Evolutionary conservation across 176 grass and related monocot genomes (phyloP).

Genomic region (Oryza longistaminata): DNA sequence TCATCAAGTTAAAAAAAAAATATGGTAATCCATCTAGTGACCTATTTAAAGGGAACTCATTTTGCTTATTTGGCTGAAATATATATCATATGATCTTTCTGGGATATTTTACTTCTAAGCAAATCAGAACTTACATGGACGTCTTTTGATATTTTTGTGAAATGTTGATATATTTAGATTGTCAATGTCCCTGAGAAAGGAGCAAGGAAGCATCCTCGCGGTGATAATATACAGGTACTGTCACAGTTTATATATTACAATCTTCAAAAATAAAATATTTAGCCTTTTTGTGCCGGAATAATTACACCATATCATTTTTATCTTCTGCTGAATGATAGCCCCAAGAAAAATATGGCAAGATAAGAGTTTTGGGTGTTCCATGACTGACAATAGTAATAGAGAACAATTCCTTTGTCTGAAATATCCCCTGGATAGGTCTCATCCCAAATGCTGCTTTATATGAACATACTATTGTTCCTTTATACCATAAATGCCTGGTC

Average conservation of each 20-base stretch:
- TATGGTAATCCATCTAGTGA: not conserved
- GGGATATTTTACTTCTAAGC: not conserved
- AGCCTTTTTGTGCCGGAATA: conserved; percentile 18
- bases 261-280: conserved; percentile 12
- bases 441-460: not conserved
- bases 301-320: not conserved
- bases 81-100: not conserved
- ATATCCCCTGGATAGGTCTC: not conserved
- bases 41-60: conserved; percentile 3
- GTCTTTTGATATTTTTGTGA: conserved; percentile 32
- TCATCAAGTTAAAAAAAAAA: not conserved
- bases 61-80: conserved; percentile 21
- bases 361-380: not conserved
- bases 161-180: conserved; percentile 55
- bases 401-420: not conserved
- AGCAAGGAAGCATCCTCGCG: conserved; percentile 92
- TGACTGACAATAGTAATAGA: conserved; percentile 4
- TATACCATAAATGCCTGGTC: conserved; percentile 14
- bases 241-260: conserved; percentile 28
- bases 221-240: conserved; percentile 95
- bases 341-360: conserved; percentile 5
- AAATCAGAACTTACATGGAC: conserved; percentile 11
- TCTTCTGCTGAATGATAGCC: not conserved
- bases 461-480: not conserved
- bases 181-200: conserved; percentile 95